Base-by-base conservation (phyloP, 2,329 filamentous ascomycete species). In the Zymoseptoria ardabiliae region DNA sequence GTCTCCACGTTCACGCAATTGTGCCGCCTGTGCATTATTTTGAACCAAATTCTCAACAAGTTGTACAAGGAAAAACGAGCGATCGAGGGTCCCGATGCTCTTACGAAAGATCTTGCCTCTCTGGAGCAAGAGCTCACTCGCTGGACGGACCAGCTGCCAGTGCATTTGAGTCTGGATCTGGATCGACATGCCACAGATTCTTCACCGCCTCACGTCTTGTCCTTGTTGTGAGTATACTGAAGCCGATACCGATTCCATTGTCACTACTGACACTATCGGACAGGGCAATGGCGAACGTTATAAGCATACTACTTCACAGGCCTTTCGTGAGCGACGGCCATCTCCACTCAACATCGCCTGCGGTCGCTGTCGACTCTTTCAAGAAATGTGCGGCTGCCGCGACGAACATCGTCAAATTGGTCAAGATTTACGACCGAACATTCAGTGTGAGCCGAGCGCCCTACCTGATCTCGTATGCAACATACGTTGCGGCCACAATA, bases 391-490 rank as follows among this genome's bases (percentile, higher is more conserved):
- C 77, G 0, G 71, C 72, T 0, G 79, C 80, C 0, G 80, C 80
- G 0, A 70, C 72, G 9, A 72, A 73, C 13, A 82, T 82, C 3
- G 74, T 76, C 13, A 68, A 70, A 2, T 66, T 82, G 0, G 64
- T 82, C 0, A 73, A 75, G 20, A 70, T 73, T 4, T 82, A 82
- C 51, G 73, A 80, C 22, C 68, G 70, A 28, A 70, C 74, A 0
- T 82, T 80, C 49, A 78, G 76, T 0, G 72, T 81, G 1, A 70
- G 73, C 10, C 69, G 75, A 10, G 78, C 81, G 0, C 81, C 81
- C 0, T 83, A 83, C 57, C 69, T 83, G 1, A 76, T 83, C 19
- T 81, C 79, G 0, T 84, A 84, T 65, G 79, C 82, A 0, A 82
- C 79, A 0, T 84, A 83, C 59, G 79, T 82, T 0, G 76, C 76